Base-by-base conservation (phyloP, 371 early-diverging fungal genomes). In the Dichotomocladium elegans region DNA sequence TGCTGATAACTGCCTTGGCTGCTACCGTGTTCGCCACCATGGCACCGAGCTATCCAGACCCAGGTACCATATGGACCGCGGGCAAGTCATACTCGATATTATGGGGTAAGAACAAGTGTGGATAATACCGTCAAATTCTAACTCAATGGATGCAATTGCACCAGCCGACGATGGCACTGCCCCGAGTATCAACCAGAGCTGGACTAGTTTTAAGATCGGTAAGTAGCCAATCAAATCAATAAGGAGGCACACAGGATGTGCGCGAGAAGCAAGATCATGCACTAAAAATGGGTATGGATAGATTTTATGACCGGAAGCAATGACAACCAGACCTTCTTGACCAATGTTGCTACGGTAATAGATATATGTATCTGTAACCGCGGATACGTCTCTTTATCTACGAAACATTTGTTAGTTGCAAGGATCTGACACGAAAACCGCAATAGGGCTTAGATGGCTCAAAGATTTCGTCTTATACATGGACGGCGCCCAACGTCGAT, bases 301-400 rank as follows among this genome's bases (percentile, higher is more conserved):
- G 70, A 70, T 43, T 65, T 70, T 30, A 70, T 70, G 70, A 70
- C 70, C 22, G 70, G 70, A 14, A 66, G 65, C 43, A 70, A 70
- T 40, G n/a, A 25, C n/a, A 55, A 70, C 34, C 66, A 65, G 41
- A 56, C 35, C 10, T 47, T 57, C 42, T 43, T 70, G 41, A 41
- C 41, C 9, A 70, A 59, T 25, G 57, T 70, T 55, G 70, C 63
- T 25, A 44, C 58, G 14, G 70, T 63, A 64, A 52, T 48, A 21
- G 10, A 19, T 31, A 47, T 19, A 15, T 19, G 3, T 6, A 43
- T n/a, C n/a, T n/a, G n/a, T n/a, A n/a, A n/a, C n/a, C n/a, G n/a
- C n/a, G n/a, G n/a, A n/a, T n/a, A n/a, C n/a, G n/a, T n/a, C n/a
- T n/a, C n/a, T n/a, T n/a, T n/a, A n/a, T n/a, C n/a, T n/a, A n/a